Conservation (phyloP, 1,284 basidiomycete genomes). For the Cystobasidium sp. region DNA sequence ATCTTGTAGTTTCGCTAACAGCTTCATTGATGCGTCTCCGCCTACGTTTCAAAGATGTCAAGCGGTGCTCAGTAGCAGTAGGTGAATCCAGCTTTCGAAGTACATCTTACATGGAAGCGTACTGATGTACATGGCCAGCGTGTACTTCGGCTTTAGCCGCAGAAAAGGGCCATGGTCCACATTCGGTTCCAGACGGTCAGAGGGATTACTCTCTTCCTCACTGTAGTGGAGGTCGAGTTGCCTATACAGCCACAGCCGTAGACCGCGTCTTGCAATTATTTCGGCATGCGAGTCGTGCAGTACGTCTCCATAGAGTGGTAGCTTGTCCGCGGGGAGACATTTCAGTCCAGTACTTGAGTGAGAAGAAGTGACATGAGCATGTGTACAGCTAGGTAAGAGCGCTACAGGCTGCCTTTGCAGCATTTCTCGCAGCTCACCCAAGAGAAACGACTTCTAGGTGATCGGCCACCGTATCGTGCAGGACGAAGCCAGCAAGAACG, state of each 20-base stretch:
- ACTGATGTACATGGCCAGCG: constrained; percentile 78
- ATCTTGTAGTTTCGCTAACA: constrained; percentile 71
- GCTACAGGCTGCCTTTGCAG: neutral
- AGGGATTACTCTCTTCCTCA: neutral
- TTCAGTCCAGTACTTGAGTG: constrained; percentile 79
- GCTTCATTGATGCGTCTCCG: constrained; percentile 78
- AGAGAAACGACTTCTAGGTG: constrained; percentile 45
- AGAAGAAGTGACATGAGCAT: neutral
- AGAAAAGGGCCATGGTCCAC: constrained; percentile 58
- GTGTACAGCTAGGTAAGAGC: neutral
- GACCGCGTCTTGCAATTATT: constrained; percentile 77
- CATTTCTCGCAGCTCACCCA: constrained; percentile 41
- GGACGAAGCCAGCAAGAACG: constrained; percentile 56
- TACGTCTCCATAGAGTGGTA: constrained; percentile 75
- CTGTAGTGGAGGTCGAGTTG: constrained; percentile 61
- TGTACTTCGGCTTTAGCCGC: constrained; percentile 62
- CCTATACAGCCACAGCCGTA: constrained; percentile 77
- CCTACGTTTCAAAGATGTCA: constrained; percentile 61
- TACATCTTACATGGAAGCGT: constrained; percentile 77
- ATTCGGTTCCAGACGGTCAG: neutral
- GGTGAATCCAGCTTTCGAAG: neutral
- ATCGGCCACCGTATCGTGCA: constrained; percentile 45
- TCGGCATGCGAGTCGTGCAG: constrained; percentile 91
- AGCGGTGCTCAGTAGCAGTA: too few relatives aligned
- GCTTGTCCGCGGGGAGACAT: constrained; percentile 70